phyloP scores from a whole-genome alignment of 2,329 filamentous ascomycete genomes.

The Alternaria viburni region DNA sequence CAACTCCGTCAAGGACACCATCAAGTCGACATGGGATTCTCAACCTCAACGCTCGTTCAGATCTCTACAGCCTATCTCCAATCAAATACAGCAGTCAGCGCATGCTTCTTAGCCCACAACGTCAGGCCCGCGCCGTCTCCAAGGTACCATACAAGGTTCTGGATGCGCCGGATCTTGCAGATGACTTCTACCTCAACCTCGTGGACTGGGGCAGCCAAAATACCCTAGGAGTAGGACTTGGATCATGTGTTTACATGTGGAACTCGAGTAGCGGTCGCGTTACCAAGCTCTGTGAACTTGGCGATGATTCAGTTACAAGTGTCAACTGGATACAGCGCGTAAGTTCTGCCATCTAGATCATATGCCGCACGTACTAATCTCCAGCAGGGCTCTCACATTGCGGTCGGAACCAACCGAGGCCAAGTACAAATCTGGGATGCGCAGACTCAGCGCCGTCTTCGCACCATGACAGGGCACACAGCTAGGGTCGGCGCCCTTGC shows the following conservation, averaged over 20 bases:
- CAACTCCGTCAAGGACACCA: slow-evolving; percentile 86
- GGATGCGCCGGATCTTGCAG: slow-evolving; percentile 92
- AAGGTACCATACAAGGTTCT: slow-evolving; percentile 98
- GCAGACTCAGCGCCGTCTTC: slow-evolving; percentile 79
- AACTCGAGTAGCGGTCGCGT: slow-evolving; percentile 90
- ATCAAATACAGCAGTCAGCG: slow-evolving; percentile 92
- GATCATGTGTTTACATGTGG: slow-evolving; percentile 97
- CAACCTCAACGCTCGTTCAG: slow-evolving; percentile 86
- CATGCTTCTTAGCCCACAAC: slow-evolving; percentile 87
- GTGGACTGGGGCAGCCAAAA: slow-evolving; percentile 98
- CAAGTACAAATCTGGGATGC: slow-evolving; percentile 98
- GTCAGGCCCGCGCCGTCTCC: slow-evolving; percentile 86
- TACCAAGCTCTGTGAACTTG: slow-evolving; percentile 89
- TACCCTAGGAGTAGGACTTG: slow-evolving; percentile 88
- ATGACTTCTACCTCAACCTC: slow-evolving; percentile 97
- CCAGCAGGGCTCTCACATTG: slow-evolving; percentile 80
- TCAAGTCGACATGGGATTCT: slow-evolving; percentile 80
- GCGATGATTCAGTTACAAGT: slow-evolving; percentile 93
- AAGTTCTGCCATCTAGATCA: slow-evolving; percentile 26
- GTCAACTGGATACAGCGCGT: slow-evolving; percentile 96
- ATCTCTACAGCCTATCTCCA: slow-evolving; percentile 94
- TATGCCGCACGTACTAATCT: slow-evolving; percentile 10
- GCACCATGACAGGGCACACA: slow-evolving; percentile 97
- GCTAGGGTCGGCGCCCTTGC: slow-evolving; percentile 90
- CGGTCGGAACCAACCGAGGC: slow-evolving; percentile 93